phyloP scores from a whole-genome alignment of 306 rosid species.

The Inga leiocalycina region DNA sequence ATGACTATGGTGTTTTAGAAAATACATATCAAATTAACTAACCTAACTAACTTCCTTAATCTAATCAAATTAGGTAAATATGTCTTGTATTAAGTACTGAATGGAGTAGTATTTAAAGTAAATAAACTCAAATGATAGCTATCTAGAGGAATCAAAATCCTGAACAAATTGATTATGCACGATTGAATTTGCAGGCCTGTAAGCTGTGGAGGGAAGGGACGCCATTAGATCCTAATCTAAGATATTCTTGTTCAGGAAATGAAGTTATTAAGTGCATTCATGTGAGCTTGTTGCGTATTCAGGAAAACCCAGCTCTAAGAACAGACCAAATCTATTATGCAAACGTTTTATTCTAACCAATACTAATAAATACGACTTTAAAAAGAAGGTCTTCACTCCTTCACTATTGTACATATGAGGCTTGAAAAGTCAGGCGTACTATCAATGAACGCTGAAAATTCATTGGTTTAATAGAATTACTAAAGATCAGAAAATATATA shows the following conservation, averaged over 20 bases:
- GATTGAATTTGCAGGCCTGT: neutral
- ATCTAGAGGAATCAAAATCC: neutral
- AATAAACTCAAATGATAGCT: neutral
- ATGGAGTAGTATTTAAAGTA: neutral
- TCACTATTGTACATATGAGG: neutral
- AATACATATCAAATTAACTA: neutral
- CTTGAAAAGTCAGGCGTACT: too few species aligned
- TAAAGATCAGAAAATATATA: too few species aligned
- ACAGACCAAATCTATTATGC: neutral
- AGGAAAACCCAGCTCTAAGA: neutral
- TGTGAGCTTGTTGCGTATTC: neutral
- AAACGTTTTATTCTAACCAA: too few species aligned
- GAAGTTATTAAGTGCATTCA: neutral
- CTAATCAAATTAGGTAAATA: too few species aligned
- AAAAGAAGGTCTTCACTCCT: neutral
- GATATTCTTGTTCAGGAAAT: neutral
- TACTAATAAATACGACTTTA: too few species aligned
- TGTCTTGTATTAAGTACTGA: too few species aligned
- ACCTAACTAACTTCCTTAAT: too few species aligned
- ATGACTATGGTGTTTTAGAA: neutral
- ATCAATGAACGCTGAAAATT: too few species aligned
- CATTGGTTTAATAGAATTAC: too few species aligned
- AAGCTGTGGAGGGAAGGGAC: neutral
- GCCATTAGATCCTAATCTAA: neutral
- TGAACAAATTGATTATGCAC: neutral